phyloP scores from a whole-genome alignment of 2,329 filamentous ascomycete species.

The Aureobasidium musti region DNA sequence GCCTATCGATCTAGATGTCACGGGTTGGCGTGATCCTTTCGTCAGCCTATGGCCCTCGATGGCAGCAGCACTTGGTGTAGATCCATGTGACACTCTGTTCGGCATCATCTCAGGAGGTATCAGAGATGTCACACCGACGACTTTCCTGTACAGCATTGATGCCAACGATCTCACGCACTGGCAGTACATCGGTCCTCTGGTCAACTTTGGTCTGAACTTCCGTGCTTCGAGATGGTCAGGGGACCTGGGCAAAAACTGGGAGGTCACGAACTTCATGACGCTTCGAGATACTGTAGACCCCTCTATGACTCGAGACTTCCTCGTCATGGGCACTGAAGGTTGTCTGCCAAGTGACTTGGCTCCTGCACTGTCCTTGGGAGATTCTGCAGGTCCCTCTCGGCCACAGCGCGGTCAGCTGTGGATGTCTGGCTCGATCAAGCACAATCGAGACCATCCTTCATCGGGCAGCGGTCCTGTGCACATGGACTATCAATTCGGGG shows the following conservation, averaged over 20 bases:
- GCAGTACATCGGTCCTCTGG: constrained; percentile 50
- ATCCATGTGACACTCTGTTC: constrained; percentile 42
- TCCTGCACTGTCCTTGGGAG: not conserved
- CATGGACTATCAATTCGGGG: not conserved
- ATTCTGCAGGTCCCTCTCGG: not conserved
- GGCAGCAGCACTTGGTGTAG: constrained; percentile 31
- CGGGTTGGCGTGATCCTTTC: constrained; percentile 50
- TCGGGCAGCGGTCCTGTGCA: too few relatives aligned
- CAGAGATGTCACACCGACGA: constrained; percentile 46
- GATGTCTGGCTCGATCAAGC: not conserved
- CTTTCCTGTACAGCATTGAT: constrained; percentile 52
- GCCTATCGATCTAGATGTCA: constrained; percentile 42
- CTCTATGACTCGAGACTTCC: constrained; percentile 33
- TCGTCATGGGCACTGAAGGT: constrained; percentile 14
- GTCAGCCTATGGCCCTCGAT: constrained; percentile 40
- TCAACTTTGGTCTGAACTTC: constrained; percentile 46
- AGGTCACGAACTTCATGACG: constrained; percentile 52
- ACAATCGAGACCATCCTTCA: too few relatives aligned
- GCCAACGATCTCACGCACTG: constrained; percentile 47
- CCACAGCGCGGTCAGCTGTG: not conserved
- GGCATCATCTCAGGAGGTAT: constrained; percentile 55
- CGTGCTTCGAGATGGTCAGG: constrained; percentile 51
- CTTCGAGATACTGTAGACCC: too few relatives aligned
- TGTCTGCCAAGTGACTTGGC: not conserved
- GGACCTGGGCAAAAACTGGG: constrained; percentile 56